These are phyloP conservation scores for Amniculicola lignicola DNA, from an alignment of 495 filamentous ascomycete species.

Conservation along the genomic window DNA sequence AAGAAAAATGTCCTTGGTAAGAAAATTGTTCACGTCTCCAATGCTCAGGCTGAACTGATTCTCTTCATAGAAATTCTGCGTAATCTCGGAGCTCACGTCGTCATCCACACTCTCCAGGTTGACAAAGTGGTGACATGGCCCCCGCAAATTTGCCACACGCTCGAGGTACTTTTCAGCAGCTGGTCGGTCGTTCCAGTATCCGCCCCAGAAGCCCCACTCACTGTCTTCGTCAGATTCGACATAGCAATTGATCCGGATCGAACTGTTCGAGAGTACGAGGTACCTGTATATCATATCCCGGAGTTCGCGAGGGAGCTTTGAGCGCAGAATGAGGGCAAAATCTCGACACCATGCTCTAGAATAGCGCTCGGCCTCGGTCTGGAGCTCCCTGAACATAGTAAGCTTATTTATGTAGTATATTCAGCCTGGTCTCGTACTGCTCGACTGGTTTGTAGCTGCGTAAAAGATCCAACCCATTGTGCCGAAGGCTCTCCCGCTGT, in stretches of 20 bases:
- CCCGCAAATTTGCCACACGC: neutral
- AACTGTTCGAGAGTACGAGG: neutral
- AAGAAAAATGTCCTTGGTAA: neutral
- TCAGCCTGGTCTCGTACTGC: neutral
- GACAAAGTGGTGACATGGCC: neutral
- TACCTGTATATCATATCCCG: neutral
- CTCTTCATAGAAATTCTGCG: neutral
- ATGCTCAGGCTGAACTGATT: slow-evolving; percentile 1
- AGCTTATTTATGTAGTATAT: neutral
- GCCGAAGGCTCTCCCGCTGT: neutral
- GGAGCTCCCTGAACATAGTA: neutral
- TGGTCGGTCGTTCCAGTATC: neutral
- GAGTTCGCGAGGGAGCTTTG: neutral
- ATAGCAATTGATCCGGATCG: neutral
- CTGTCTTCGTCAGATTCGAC: neutral
- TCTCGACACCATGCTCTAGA: neutral
- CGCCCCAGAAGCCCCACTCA: neutral
- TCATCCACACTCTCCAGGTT: neutral
- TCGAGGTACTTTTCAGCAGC: neutral
- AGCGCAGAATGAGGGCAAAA: neutral
- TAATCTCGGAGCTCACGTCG: neutral
- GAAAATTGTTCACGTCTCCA: neutral
- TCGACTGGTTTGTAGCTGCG: slow-evolving; percentile 4
- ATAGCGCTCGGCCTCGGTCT: neutral
- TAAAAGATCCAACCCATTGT: neutral